Evolutionary conservation across 2,329 filamentous ascomycete species (phyloP).

Genomic region (Microsporum ferrugineum): DNA sequence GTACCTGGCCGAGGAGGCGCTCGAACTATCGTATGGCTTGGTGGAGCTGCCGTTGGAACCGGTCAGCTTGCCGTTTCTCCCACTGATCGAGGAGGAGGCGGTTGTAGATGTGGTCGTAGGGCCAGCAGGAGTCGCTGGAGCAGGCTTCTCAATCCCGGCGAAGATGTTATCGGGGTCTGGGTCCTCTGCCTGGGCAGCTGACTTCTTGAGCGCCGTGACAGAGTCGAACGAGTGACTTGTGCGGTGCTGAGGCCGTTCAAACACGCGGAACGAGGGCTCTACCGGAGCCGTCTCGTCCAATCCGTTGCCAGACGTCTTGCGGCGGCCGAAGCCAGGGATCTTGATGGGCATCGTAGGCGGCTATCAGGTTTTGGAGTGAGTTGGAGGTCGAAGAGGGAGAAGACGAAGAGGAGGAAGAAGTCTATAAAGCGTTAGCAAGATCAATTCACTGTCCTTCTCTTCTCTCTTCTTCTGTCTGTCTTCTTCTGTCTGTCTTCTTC

Average conservation of each 20-base stretch:
- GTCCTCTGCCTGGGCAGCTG: slow-evolving; percentile 25
- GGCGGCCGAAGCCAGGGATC: slow-evolving; percentile 41
- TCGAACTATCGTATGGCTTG: slow-evolving; percentile 33
- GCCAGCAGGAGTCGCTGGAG: slow-evolving; percentile 20
- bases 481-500: background rate
- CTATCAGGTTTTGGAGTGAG: background rate
- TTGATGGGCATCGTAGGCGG: slow-evolving; percentile 42
- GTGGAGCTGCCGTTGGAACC: slow-evolving; percentile 37
- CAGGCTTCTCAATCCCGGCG: slow-evolving; percentile 23
- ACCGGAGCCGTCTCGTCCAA: slow-evolving; percentile 37
- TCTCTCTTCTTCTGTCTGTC: background rate
- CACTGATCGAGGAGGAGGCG: background rate
- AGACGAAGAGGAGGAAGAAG: background rate
- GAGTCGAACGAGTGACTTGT: slow-evolving; percentile 36
- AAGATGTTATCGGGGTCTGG: slow-evolving; percentile 30
- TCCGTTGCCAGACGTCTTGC: slow-evolving; percentile 45
- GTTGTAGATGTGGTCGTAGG: background rate
- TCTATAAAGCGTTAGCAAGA: background rate
- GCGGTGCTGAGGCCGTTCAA: slow-evolving; percentile 37
- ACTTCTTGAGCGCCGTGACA: slow-evolving; percentile 25
- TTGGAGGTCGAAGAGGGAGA: background rate
- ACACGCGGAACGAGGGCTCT: slow-evolving; percentile 43
- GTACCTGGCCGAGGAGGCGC: slow-evolving; percentile 39
- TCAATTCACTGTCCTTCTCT: background rate
- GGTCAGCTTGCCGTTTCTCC: slow-evolving; percentile 18